Conservation (phyloP, 2,329 filamentous ascomycete species). For the Fusarium pilosicola region DNA sequence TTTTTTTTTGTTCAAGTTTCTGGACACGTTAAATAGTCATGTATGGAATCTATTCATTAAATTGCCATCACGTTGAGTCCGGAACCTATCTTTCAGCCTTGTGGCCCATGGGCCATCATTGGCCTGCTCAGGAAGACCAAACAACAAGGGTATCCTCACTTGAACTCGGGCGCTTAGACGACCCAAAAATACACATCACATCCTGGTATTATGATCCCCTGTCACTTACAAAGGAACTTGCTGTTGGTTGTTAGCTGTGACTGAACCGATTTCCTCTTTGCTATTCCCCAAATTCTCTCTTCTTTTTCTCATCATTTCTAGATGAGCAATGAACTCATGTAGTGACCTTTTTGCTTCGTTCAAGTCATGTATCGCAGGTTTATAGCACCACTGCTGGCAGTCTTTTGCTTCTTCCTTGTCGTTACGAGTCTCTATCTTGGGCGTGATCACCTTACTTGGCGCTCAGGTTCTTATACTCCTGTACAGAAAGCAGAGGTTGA, state of each 20-base stretch:
- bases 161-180: conserved; percentile 8
- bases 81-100: neutral
- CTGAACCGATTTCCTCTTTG: neutral
- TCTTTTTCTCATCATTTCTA: neutral
- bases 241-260: conserved; percentile 2
- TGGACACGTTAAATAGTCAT: too few species aligned
- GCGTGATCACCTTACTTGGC: conserved; percentile 20
- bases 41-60: neutral
- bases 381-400: conserved; percentile 19
- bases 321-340: neutral
- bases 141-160: neutral
- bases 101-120: neutral
- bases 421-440: conserved; percentile 34
- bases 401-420: conserved; percentile 25
- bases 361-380: conserved; percentile 30
- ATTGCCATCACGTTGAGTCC: neutral
- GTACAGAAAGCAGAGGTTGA: neutral
- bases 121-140: neutral
- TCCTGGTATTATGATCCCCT: neutral
- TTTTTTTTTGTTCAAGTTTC: too few species aligned
- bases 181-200: conserved; percentile 12
- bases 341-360: neutral
- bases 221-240: neutral
- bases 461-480: conserved; percentile 9
- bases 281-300: neutral